A percentile compares a stretch with the other conserved stretches of the same genome.
Conservation (phyloP, 495 filamentous ascomycete genomes). For the Aspergillus coremiiformis region DNA sequence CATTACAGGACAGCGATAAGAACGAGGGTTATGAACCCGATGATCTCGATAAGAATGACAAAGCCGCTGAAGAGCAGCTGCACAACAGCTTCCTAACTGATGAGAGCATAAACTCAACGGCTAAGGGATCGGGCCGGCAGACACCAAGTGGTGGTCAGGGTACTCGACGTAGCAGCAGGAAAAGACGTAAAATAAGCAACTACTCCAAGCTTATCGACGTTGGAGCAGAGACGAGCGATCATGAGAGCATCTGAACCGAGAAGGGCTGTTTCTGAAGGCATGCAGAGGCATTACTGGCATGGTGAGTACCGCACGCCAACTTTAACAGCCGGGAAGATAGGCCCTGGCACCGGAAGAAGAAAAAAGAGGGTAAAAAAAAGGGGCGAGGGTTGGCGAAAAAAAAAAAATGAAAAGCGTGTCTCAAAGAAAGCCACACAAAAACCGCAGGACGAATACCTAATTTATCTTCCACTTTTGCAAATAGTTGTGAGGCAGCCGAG, state of each 20-base stretch:
- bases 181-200: conserved; percentile 27
- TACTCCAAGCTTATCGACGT: conserved; percentile 22
- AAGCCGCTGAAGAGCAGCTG: background rate
- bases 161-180: conserved; percentile 15
- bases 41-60: background rate
- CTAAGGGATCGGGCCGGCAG: background rate
- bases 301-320: background rate
- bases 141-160: background rate
- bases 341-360: background rate
- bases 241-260: conserved; percentile 5
- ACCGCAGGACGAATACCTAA: background rate
- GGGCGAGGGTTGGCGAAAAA: no score
- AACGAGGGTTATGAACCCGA: background rate
- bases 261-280: background rate
- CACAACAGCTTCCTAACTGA: background rate
- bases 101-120: background rate
- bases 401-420: no score
- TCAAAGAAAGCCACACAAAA: background rate
- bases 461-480: background rate
- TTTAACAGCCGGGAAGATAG: background rate
- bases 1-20: background rate
- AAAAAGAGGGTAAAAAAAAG: background rate
- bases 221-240: conserved; percentile 18
- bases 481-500: background rate
- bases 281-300: background rate